phyloP scores from a whole-genome alignment of 768 basidiomycete genomes.

The Termitomyces bulborhizus region DNA sequence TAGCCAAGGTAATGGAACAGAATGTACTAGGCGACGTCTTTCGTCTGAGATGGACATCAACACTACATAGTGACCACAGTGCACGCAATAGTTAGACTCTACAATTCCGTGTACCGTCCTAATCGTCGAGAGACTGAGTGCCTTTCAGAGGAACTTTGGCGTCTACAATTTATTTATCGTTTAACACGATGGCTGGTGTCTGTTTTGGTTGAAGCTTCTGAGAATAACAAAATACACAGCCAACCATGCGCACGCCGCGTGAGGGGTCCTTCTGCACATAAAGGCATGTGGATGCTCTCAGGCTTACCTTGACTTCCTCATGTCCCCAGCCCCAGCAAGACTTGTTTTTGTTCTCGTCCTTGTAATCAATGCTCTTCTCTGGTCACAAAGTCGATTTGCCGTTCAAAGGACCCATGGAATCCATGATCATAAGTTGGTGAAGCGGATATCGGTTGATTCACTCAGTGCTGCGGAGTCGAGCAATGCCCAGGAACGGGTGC shows the following conservation, averaged over 20 bases:
- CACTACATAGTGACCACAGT: neutral
- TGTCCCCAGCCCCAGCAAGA: constrained; percentile 44
- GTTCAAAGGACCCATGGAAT: constrained; percentile 18
- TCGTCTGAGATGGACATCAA: neutral
- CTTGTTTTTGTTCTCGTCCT: constrained; percentile 47
- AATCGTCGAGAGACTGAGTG: neutral
- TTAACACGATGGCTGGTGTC: no score
- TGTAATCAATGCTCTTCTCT: constrained; percentile 54
- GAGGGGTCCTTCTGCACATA: neutral
- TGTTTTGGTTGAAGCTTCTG: neutral
- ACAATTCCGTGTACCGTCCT: neutral
- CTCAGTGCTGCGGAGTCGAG: constrained; percentile 15
- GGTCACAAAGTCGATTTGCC: constrained; percentile 55
- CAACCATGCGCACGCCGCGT: neutral
- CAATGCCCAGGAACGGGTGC: constrained; percentile 22
- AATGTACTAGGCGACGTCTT: constrained; percentile 5
- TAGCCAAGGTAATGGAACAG: constrained; percentile 6
- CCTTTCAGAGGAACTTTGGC: neutral
- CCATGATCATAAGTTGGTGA: constrained; percentile 30
- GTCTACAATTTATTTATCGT: neutral
- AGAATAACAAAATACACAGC: neutral
- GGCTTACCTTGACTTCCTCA: constrained; percentile 19
- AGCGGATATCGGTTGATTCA: constrained; percentile 34
- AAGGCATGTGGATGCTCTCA: constrained; percentile 10
- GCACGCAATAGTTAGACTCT: constrained; percentile 3